These are phyloP conservation scores for Capillidium heterosporum DNA, from an alignment of 371 early-diverging fungal species.

Conservation along the genomic window DNA sequence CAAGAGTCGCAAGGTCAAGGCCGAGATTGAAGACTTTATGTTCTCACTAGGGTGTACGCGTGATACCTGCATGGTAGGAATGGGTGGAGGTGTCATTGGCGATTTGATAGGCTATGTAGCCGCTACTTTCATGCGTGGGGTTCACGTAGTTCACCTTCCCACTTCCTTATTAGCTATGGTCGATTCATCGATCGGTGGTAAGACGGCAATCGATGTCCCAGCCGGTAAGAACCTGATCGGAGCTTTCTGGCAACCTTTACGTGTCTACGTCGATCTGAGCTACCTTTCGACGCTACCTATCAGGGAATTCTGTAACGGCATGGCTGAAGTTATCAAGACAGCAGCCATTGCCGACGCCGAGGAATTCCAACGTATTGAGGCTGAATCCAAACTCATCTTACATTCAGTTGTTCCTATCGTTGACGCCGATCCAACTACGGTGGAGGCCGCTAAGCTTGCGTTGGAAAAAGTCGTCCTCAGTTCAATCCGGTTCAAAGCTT, in stretches of 20 bases:
- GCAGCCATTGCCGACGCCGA: slow-evolving; percentile 81
- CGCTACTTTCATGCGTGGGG: slow-evolving; percentile 94
- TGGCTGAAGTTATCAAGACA: slow-evolving; percentile 96
- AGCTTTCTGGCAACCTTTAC: slow-evolving; percentile 90
- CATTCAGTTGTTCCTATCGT: slow-evolving; percentile 52
- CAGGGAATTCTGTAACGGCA: slow-evolving; percentile 88
- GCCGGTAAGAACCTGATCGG: slow-evolving; percentile 93
- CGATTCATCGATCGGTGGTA: slow-evolving; percentile 93
- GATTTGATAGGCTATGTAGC: slow-evolving; percentile 92
- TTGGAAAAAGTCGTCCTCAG: slow-evolving; percentile 71
- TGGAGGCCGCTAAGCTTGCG: slow-evolving; percentile 6
- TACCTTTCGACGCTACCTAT: slow-evolving; percentile 76
- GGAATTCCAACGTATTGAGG: slow-evolving; percentile 79
- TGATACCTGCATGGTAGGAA: slow-evolving; percentile 81
- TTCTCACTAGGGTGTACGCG: slow-evolving; percentile 70
- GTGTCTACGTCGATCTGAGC: slow-evolving; percentile 76
- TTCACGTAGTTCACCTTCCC: slow-evolving; percentile 84
- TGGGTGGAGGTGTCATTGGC: slow-evolving; percentile 96
- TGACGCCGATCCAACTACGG: slow-evolving; percentile 21
- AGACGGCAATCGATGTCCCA: slow-evolving; percentile 91
- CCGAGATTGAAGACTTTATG: slow-evolving; percentile 80
- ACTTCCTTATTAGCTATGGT: slow-evolving; percentile 96
- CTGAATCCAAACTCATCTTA: slow-evolving; percentile 54
- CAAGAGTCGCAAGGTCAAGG: slow-evolving; percentile 79
- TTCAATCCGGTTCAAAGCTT: slow-evolving; percentile 80